Base-by-base conservation (phyloP, 305 asterid species). In the Striga hermonthica region DNA sequence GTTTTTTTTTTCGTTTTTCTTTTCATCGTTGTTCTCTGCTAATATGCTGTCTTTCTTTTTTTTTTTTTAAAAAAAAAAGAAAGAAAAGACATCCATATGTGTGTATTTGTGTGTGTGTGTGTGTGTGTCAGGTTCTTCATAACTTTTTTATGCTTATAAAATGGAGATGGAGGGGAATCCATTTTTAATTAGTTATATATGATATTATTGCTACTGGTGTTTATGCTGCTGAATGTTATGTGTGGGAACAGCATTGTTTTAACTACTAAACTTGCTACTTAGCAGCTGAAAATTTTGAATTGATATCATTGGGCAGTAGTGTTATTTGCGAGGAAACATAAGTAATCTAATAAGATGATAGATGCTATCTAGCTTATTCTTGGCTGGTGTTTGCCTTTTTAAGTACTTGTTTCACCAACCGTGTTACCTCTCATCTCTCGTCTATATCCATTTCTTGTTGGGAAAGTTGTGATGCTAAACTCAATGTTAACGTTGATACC, bases 1-100 rank as follows among this genome's bases (percentile, higher is more conserved):
- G 95, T 87, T 5, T 13, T 4, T 36, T 13, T 57, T 35, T 12
- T 4, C 6, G 9, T 58, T 58, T 7, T 7, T 28, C 4, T 5
- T 58, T 34, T 53, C n/a, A 7, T 7, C 6, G 60, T 55, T 34
- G 4, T 1, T 57, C 6, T 57, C 15, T 56, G 61, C 43, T 34
- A 9, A 9, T 34, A 57, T 34, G 43, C 3, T 57, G 7, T 2
- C 55, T 36, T 10, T 9, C 10, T 22, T 22, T 22, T 22, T 22
- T 22, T 2, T 22, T 22, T 22, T 22, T 22, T 22, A 2, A 22
- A 22, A 22, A 22, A 22, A 22, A 22, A 22, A n/a, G n/a, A n/a
- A n/a, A n/a, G n/a, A 12, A 47, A 62, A 35, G 48, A 13, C 56
- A 45, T 45, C 2, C 13, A 47, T 1, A 4, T 47, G 53, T 4